A percentile compares a stretch with the other conserved stretches of the same genome.
Evolutionary conservation across 129 eudicot species (phyloP).

Genomic region (Artemisia annua): DNA sequence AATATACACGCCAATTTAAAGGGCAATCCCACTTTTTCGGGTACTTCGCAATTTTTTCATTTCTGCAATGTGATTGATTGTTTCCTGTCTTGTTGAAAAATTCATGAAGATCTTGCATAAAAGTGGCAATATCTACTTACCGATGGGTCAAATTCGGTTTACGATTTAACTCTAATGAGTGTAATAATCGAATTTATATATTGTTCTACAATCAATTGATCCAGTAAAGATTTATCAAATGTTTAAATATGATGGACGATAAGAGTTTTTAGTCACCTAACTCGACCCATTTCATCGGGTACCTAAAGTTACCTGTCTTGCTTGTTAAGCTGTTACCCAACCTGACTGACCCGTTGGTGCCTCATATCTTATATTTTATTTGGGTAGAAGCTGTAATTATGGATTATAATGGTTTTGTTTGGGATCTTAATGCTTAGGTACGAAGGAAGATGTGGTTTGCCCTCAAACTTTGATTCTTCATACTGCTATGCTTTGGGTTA

Average conservation of each 20-base stretch:
- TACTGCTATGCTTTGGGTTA: conserved; percentile 98
- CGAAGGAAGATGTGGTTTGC: conserved; percentile 97
- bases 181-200: background rate
- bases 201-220: background rate
- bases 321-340: too few relatives aligned
- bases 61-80: background rate
- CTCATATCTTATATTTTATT: too few relatives aligned
- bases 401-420: conserved; percentile 17
- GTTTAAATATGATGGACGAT: too few relatives aligned
- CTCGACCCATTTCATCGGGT: too few relatives aligned
- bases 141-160: too few relatives aligned
- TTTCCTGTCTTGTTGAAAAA: background rate
- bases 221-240: too few relatives aligned
- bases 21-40: conserved; percentile 99
- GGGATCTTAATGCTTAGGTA: conserved; percentile 43
- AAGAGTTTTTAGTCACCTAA: too few relatives aligned
- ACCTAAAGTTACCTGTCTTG: too few relatives aligned
- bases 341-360: too few relatives aligned
- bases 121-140: too few relatives aligned
- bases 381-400: too few relatives aligned
- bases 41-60: conserved; percentile 35
- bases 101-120: background rate
- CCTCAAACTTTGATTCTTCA: conserved; percentile 90
- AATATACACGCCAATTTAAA: conserved; percentile 56
- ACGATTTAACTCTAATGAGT: too few relatives aligned